Percentiles rank a stretch among this genome's conserved stretches.
These are phyloP conservation scores for Russula earlei DNA, from an alignment of 768 basidiomycete species.

Conservation along the genomic window DNA sequence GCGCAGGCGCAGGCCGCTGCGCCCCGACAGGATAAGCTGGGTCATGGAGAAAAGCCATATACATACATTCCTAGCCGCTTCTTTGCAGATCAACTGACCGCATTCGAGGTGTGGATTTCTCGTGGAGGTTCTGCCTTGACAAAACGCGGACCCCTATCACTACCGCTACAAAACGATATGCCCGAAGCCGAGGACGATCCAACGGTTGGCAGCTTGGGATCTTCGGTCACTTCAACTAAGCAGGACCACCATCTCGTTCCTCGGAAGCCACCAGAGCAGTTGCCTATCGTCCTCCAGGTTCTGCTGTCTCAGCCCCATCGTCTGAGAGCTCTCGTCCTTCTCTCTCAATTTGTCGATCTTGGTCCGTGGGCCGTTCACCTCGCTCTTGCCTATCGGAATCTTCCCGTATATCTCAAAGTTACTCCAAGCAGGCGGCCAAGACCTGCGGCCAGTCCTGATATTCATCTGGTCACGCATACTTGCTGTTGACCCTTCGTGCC, in stretches of 20 bases:
- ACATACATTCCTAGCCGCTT: constrained; percentile 81
- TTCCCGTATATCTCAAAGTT: constrained; percentile 98
- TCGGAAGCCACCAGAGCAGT: constrained; percentile 90
- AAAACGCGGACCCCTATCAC: constrained; percentile 62
- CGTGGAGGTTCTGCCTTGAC: constrained; percentile 83
- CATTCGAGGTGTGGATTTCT: constrained; percentile 97
- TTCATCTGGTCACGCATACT: constrained; percentile 99
- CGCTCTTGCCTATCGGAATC: constrained; percentile 91
- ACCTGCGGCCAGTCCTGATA: constrained; percentile 93
- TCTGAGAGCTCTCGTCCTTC: constrained; percentile 86
- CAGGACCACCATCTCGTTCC: constrained; percentile 52
- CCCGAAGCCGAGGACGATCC: constrained; percentile 28
- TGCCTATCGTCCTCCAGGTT: constrained; percentile 96
- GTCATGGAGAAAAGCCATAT: constrained; percentile 41
- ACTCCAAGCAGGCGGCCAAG: constrained; percentile 87
- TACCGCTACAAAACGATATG: constrained; percentile 39
- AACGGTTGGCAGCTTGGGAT: constrained; percentile 1
- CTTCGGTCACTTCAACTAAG: background rate
- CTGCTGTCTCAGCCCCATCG: constrained; percentile 94
- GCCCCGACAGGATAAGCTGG: constrained; percentile 8
- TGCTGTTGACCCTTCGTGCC: constrained; percentile 90
- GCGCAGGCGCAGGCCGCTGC: constrained; percentile 16
- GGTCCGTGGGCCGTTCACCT: constrained; percentile 98
- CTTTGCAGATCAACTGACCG: constrained; percentile 92
- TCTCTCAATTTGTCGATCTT: constrained; percentile 95